Base-by-base conservation (phyloP, 23 red algal species). In the Gracilaria domingensis region DNA sequence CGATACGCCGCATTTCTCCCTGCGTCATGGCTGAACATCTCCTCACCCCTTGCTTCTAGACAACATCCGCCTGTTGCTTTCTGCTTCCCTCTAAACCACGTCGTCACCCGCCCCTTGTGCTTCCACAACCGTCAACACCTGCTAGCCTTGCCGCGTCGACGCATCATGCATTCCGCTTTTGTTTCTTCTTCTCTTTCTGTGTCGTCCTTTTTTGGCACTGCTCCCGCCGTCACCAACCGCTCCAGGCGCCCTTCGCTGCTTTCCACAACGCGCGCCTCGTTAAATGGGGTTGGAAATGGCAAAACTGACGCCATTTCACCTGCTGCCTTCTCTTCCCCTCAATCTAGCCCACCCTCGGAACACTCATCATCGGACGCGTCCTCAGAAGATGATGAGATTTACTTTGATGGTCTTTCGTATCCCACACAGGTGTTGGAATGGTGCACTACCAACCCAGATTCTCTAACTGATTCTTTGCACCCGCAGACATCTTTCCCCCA, bases 321-420 rank as follows among this genome's bases (percentile, higher is more conserved):
- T 56, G 8, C 29, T 81, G 47, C 17, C 0, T 36, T 81, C 47
- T 1, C 76, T 24, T 21, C n/a, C 26, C 0, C 47, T 36, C n/a
- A 13, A 1, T 35, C 67, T n/a, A 73, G 7, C 34, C 67, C 49
- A 59, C 9, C 76, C 18, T 54, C 76, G 26, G 51, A 55, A 16
- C 51, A 8, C 1, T 20, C 51, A 20, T 16, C 14, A 17, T 55
- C 14, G 1, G 74, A 54, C 54, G 38, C 76, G 1, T 36, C 23
- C 36, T 21, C 76, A 6, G 76, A 81, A 5, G 18, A 28, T 58
- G 88, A 91, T 56, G 88, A 83, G 26, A 70, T 75, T 23, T 91
- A 76, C 61, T 82, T 91, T 59, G 79, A 91, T 54, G 88, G 88
- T 17, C 59, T 91, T 34, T 91, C 88, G 33, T 91, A 91, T 42